Evolutionary conservation across 1,284 basidiomycete genomes (phyloP).

Genomic region (Chalciporus sp.): DNA sequence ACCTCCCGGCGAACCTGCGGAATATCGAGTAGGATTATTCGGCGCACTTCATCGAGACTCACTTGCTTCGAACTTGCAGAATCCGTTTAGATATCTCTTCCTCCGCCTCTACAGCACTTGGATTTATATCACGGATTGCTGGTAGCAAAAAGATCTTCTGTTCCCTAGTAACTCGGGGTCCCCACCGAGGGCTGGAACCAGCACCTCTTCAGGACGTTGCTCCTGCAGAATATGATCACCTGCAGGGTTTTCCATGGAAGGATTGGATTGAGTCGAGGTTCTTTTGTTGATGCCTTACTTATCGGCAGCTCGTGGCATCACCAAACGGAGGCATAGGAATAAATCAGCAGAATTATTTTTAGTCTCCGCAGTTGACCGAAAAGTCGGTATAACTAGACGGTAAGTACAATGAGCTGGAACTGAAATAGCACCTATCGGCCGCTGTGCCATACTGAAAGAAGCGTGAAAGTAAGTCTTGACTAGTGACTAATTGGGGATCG

Average conservation of each 20-base stretch:
- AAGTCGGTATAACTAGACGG: neutral
- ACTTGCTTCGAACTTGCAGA: neutral
- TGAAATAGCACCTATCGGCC: too few relatives aligned
- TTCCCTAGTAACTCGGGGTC: neutral
- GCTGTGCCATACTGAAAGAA: too few relatives aligned
- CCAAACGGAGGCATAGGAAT: neutral
- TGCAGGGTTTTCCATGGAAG: neutral
- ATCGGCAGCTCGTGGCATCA: neutral
- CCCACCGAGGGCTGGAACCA: constrained; percentile 2
- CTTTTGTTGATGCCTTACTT: too few relatives aligned
- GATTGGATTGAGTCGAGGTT: too few relatives aligned
- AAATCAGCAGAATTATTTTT: neutral
- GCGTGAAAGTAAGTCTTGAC: too few relatives aligned
- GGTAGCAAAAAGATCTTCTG: constrained; percentile 1
- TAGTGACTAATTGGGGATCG: too few relatives aligned
- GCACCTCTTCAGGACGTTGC: neutral
- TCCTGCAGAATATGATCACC: constrained; percentile 3
- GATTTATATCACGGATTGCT: constrained; percentile 2
- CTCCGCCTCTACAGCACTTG: neutral
- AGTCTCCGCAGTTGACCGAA: neutral
- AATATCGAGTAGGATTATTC: too few relatives aligned
- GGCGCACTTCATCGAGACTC: too few relatives aligned
- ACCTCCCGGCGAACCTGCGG: too few relatives aligned
- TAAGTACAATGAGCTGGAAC: too few relatives aligned
- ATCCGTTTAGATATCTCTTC: constrained; percentile 1